Evolutionary conservation across 441 rosid species (phyloP), one percentile per base, ranked within the genome.

Genomic region (Populus hybrid): DNA sequence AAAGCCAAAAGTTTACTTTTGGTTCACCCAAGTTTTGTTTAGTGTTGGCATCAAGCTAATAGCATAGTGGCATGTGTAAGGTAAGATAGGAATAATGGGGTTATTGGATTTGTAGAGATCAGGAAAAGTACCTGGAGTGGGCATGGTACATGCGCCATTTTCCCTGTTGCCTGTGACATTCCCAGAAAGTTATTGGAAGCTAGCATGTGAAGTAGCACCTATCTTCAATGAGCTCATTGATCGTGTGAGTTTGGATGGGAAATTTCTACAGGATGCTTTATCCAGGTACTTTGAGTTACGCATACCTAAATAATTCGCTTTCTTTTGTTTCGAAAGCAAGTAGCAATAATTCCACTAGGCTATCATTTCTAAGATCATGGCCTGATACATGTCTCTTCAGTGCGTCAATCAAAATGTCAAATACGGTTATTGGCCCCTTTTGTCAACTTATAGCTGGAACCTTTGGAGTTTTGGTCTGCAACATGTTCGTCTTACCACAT

Each of bases 211-310:
- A 59, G 83, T 91, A 77, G 93, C 98, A 64, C 98, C 97, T 3
- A 87, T 97, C 82, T 93, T 97, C 87, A 97, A 94, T 80, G 94
- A 97, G 75, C 93, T 97, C 42, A 84, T 93, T 50, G 99, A 97
- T 88, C 97, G 97, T 74, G 97, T 97, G 72, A 97, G 98, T 81
- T 90, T 94, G 84, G 99, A 97, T 82, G 94, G 91, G 42, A 83
- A 88, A 19, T 95, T 95, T 82, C 84, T 97, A 36, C 99, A 94
- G 79, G 92, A 92, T 0, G 85, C 97, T 69, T 85, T 94, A 78
- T 89, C 97, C 78, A 90, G 98, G 99, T 94, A 86, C 11, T 67
- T 61, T 68, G 24, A 26, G 16, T 42, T 9, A 53, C 23, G 11
- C 10, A 76, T 18, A 19, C 30, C n/a, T 6, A 35, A 2, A 23